Percentiles rank a stretch among this genome's conserved stretches.
Conservation (phyloP, 139 green algal species). For the Tetradesmus obliquus region DNA sequence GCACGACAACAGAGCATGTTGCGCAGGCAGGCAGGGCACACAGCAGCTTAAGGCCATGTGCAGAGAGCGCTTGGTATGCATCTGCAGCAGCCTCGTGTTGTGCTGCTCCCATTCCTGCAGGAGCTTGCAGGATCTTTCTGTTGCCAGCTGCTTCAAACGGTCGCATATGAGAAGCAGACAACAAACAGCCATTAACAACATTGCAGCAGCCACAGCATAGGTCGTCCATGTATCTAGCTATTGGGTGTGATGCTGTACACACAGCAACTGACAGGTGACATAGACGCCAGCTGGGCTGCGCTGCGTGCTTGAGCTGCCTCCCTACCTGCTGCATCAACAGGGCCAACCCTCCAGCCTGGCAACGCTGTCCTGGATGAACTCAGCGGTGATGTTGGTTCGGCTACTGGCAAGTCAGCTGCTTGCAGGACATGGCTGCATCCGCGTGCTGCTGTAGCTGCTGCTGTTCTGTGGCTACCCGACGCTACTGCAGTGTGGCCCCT, state of each 20-base stretch:
- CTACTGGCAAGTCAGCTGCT: not conserved
- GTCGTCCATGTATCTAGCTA: too few species aligned
- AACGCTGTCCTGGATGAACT: not conserved
- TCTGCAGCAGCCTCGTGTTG: too few species aligned
- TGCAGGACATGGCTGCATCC: not conserved
- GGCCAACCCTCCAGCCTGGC: constrained; percentile 40
- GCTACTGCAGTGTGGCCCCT: not conserved
- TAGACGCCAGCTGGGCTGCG: not conserved
- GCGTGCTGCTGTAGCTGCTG: not conserved
- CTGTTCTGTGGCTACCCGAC: not conserved
- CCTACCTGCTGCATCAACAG: constrained; percentile 44
- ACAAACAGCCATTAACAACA: too few species aligned
- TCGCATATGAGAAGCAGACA: too few species aligned
- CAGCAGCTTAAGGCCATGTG: not conserved
- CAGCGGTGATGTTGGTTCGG: not conserved
- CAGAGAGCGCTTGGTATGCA: not conserved
- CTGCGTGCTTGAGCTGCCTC: not conserved
- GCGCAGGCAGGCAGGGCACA: not conserved
- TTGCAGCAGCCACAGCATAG: too few species aligned
- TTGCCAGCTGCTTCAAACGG: too few species aligned
- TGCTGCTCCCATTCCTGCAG: too few species aligned
- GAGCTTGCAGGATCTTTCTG: too few species aligned
- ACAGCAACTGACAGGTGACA: not conserved
- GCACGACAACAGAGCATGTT: not conserved
- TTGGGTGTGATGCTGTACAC: too few species aligned